These are phyloP conservation scores for Aspergillus ibericus DNA, from an alignment of 2,329 filamentous ascomycete species.

Conservation along the genomic window DNA sequence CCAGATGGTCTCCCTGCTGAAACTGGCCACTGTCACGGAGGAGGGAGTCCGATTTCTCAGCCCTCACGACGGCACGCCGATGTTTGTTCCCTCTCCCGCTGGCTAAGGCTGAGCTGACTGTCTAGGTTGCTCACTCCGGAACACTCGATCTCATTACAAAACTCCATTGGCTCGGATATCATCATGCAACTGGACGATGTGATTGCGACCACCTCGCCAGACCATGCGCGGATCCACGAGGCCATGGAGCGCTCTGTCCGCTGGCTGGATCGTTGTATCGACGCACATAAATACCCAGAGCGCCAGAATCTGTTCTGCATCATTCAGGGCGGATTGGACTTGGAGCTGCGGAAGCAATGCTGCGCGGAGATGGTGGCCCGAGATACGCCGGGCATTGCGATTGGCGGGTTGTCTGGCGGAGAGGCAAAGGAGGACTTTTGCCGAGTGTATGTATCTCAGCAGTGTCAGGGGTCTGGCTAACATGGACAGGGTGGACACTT, in stretches of 20 bases:
- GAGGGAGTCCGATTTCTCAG: conserved; percentile 95
- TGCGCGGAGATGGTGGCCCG: conserved; percentile 82
- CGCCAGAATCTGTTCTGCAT: conserved; percentile 97
- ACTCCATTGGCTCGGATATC: conserved; percentile 96
- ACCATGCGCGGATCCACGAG: conserved; percentile 81
- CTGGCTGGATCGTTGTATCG: conserved; percentile 94
- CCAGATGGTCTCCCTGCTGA: conserved; percentile 96
- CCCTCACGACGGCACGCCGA: conserved; percentile 90
- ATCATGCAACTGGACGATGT: conserved; percentile 99
- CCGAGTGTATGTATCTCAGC: conserved; percentile 57
- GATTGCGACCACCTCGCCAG: conserved; percentile 91
- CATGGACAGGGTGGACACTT: conserved; percentile 65
- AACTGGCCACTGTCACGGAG: conserved; percentile 91
- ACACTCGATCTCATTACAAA: conserved; percentile 93
- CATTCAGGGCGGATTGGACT: conserved; percentile 90
- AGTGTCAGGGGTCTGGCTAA: conserved; percentile 5
- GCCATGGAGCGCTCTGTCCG: conserved; percentile 93
- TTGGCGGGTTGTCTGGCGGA: conserved; percentile 89
- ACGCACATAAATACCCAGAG: conserved; percentile 78
- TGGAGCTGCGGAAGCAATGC: conserved; percentile 81
- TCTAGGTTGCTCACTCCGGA: conserved; percentile 83
- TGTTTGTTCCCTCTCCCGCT: conserved; percentile 51
- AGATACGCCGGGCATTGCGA: conserved; percentile 93
- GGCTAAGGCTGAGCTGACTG: neutral
- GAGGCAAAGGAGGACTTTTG: conserved; percentile 95